A percentile compares a stretch with the other conserved stretches of the same genome.
phyloP scores from a whole-genome alignment of 2,329 filamentous ascomycete species.

The Cladophialophora bantiana region DNA sequence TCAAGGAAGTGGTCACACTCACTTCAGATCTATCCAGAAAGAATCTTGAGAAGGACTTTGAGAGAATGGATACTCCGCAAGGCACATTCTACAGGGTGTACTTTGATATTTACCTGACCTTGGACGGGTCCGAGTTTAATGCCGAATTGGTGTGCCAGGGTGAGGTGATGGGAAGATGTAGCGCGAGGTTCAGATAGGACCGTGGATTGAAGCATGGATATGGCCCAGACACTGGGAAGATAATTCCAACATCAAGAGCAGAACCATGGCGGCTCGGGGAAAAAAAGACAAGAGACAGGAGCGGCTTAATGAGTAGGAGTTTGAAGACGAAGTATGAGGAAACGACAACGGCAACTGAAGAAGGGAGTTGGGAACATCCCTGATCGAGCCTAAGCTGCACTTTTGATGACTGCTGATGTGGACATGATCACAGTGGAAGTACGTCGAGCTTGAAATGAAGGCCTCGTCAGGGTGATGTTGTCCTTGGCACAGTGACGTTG shows the following conservation, averaged over 20 bases:
- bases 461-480: not conserved
- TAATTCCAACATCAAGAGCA: not conserved
- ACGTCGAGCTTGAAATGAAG: not conserved
- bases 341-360: not conserved
- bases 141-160: constrained; percentile 98
- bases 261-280: not conserved
- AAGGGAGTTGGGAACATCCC: not conserved
- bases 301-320: not conserved
- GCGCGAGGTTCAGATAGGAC: constrained; percentile 77
- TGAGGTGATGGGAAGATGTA: constrained; percentile 97
- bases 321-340: not conserved
- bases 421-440: not conserved
- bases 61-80: constrained; percentile 98
- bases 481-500: constrained; percentile 1
- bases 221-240: not conserved
- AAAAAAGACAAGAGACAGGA: not conserved
- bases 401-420: constrained; percentile 7
- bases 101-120: constrained; percentile 80
- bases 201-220: not conserved
- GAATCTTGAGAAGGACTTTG: constrained; percentile 98
- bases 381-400: not conserved
- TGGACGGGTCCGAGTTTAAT: constrained; percentile 97
- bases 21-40: constrained; percentile 96
- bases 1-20: constrained; percentile 98
- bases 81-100: constrained; percentile 88